Percentiles rank a stretch among this genome's conserved stretches.
Conservation (phyloP, 2,329 filamentous ascomycete genomes). For the Cladosporium colombiae region DNA sequence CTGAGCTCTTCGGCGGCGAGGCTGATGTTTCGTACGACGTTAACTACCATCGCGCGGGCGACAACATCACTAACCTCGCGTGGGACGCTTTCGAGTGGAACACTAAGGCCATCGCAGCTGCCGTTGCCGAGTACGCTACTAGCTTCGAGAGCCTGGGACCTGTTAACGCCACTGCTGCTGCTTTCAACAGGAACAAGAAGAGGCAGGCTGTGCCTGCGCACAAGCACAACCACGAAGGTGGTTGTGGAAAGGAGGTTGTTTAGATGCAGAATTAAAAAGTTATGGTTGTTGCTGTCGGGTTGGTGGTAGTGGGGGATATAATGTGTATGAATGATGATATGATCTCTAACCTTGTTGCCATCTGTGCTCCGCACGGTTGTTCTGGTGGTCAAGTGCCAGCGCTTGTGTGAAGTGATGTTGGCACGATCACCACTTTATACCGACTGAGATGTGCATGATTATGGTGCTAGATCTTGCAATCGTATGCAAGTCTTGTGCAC, state of each 20-base stretch:
- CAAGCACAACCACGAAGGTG: slow-evolving; percentile 18
- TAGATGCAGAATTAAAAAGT: not conserved
- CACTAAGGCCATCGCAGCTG: slow-evolving; percentile 65
- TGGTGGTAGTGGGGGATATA: not conserved
- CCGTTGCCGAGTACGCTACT: slow-evolving; percentile 67
- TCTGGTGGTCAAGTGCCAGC: too few species aligned
- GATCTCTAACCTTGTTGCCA: not conserved
- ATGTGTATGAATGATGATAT: not conserved
- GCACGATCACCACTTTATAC: too few species aligned
- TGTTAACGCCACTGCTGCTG: slow-evolving; percentile 3
- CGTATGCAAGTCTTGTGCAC: too few species aligned
- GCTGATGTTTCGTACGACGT: slow-evolving; percentile 59
- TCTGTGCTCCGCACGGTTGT: not conserved
- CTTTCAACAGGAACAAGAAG: slow-evolving; percentile 1
- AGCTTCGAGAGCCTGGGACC: slow-evolving; percentile 62
- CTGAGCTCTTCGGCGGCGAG: slow-evolving; percentile 67
- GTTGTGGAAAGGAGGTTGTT: slow-evolving; percentile 5
- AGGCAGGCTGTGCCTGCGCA: slow-evolving; percentile 7
- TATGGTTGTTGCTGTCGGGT: not conserved
- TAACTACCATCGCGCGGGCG: slow-evolving; percentile 58
- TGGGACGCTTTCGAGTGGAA: slow-evolving; percentile 57
- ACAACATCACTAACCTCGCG: slow-evolving; percentile 57
- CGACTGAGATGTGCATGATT: too few species aligned
- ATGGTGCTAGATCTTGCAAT: too few species aligned
- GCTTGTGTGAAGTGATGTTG: too few species aligned